Percentiles rank a stretch among this genome's conserved stretches.
These are phyloP conservation scores for Naganishia liquefaciens DNA, from an alignment of 1,284 basidiomycete species.

Conservation along the genomic window DNA sequence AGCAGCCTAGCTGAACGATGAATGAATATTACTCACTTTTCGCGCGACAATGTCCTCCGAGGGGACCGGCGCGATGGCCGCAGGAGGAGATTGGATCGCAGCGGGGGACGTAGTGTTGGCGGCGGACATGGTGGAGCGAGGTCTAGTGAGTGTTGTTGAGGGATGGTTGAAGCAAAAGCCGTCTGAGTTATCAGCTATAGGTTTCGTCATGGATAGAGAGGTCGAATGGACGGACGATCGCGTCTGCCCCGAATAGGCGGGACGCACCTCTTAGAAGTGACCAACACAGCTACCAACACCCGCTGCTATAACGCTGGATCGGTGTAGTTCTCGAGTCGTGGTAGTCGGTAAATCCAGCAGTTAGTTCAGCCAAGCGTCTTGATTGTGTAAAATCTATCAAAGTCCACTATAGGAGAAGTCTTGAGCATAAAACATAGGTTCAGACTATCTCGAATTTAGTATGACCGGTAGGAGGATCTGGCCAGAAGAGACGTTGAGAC, in stretches of 20 bases:
- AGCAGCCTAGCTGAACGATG: neutral
- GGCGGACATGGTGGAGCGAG: slow-evolving; percentile 17
- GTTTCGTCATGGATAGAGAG: slow-evolving; percentile 12
- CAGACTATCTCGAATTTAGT: no score
- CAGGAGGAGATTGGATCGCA: slow-evolving; percentile 37
- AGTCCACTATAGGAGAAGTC: no score
- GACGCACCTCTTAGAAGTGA: neutral
- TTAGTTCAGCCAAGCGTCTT: no score
- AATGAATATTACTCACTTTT: slow-evolving; percentile 63
- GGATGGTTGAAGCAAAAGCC: no score
- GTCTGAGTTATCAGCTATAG: neutral
- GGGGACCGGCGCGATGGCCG: slow-evolving; percentile 62
- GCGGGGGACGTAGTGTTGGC: slow-evolving; percentile 38
- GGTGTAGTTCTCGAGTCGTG: no score
- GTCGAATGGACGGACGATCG: neutral
- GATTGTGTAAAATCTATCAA: no score
- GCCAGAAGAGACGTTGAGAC: no score
- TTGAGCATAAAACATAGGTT: no score
- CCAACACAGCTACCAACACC: neutral
- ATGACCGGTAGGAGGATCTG: no score
- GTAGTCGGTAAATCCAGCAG: no score
- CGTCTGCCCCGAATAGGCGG: neutral
- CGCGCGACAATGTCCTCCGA: slow-evolving; percentile 82
- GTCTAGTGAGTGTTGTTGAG: neutral
- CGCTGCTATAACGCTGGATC: no score